These are phyloP conservation scores for Plasmodium adleri DNA, from an alignment of 169 alveolate species.

Conservation along the genomic window DNA sequence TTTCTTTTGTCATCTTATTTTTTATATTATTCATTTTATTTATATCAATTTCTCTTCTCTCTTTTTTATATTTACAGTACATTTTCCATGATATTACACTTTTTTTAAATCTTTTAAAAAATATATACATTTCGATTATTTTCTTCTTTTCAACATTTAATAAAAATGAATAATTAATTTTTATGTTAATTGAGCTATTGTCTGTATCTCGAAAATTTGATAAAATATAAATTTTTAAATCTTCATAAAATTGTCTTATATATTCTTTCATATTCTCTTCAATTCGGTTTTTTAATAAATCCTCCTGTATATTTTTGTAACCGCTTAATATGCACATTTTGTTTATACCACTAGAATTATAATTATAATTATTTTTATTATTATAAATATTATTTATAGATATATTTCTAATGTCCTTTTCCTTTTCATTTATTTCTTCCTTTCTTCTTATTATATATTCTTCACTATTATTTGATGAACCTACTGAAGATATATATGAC, in stretches of 20 bases:
- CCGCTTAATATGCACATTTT: too few species aligned
- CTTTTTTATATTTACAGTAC: conserved; percentile 11
- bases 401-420: too few species aligned
- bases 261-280: neutral
- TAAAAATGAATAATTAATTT: conserved; percentile 13
- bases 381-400: too few species aligned
- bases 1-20: conserved; percentile 7
- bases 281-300: neutral
- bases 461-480: too few species aligned
- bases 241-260: conserved; percentile 6
- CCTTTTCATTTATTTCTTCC: too few species aligned
- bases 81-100: conserved; percentile 13
- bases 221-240: too few species aligned
- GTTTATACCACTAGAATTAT: too few species aligned
- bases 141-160: conserved; percentile 7
- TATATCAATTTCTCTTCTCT: neutral
- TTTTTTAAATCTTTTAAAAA: conserved; percentile 41
- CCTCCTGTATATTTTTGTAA: too few species aligned
- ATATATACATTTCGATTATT: conserved; percentile 26
- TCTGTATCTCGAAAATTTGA: neutral
- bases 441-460: too few species aligned
- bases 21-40: conserved; percentile 8
- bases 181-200: neutral
- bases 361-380: too few species aligned
- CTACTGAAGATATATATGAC: too few species aligned